Percentiles rank a stretch among this genome's conserved stretches.
These are phyloP conservation scores for Cladosporium sp. DNA, from an alignment of 2,329 filamentous ascomycete species.

Conservation along the genomic window DNA sequence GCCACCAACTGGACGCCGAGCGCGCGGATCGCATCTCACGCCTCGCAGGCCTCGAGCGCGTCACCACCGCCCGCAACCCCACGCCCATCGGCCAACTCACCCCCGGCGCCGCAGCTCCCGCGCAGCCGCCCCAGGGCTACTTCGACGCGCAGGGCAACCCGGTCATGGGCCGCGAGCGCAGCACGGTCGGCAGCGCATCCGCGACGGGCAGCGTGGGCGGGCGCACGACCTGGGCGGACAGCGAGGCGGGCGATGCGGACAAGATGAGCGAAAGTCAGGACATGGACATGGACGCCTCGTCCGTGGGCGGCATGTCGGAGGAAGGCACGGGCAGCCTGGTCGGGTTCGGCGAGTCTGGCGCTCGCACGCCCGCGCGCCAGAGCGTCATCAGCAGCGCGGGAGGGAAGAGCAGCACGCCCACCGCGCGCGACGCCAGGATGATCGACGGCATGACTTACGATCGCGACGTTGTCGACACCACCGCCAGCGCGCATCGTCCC, in stretches of 20 bases:
- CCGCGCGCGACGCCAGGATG: slow-evolving; percentile 37
- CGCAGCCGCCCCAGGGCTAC: slow-evolving; percentile 58
- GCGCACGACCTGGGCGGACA: slow-evolving; percentile 65
- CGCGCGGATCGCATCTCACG: slow-evolving; percentile 94
- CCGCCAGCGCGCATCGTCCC: background rate
- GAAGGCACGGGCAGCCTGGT: slow-evolving; percentile 81
- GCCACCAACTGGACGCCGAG: slow-evolving; percentile 74
- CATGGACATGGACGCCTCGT: slow-evolving; percentile 48
- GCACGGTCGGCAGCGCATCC: slow-evolving; percentile 86
- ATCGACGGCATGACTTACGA: slow-evolving; percentile 46
- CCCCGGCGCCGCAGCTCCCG: slow-evolving; percentile 44
- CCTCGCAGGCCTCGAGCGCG: slow-evolving; percentile 83
- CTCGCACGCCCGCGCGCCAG: slow-evolving; percentile 51
- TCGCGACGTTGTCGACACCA: slow-evolving; percentile 36
- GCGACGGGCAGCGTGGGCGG: slow-evolving; percentile 76
- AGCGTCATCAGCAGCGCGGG: slow-evolving; percentile 76
- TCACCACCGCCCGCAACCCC: slow-evolving; percentile 65
- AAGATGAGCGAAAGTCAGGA: slow-evolving; percentile 59
- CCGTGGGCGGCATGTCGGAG: slow-evolving; percentile 77
- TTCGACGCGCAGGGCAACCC: slow-evolving; percentile 72
- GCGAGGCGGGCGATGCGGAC: slow-evolving; percentile 59
- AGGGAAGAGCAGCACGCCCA: slow-evolving; percentile 30
- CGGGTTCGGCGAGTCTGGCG: slow-evolving; percentile 80
- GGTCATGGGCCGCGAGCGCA: slow-evolving; percentile 66
- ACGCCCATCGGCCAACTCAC: slow-evolving; percentile 38